Evolutionary conservation across 176 grass and related monocot species (phyloP), one percentile per base, ranked within the genome.

Genomic region (Eleusine indica): DNA sequence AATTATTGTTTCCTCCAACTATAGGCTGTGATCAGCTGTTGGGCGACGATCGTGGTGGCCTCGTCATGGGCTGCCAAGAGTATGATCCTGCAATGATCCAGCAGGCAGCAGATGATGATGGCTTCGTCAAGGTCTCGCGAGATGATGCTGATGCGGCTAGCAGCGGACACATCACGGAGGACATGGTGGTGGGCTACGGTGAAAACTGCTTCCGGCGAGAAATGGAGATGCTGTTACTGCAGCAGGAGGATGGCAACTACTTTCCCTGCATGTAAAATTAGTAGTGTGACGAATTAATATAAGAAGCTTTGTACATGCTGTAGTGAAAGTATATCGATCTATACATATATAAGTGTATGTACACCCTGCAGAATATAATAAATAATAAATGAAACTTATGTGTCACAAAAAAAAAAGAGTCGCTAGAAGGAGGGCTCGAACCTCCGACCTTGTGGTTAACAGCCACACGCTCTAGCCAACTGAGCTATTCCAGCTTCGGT

Each of bases 391-490:
- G 32, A 2, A 35, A 35, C 32, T 44, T 9, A 44, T 46, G 9
- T 46, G 9, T 9, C 9, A 46, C 44, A 1, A 46, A 46, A 9
- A 46, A 25, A 25, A 25, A 25, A 25, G 25, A 68, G 9, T 0
- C 86, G 89, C 84, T 91, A 89, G 92, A 89, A 81, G 89, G 83
- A 94, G 86, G 86, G 86, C 71, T 94, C 52, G 92, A 94, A 94
- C 89, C 92, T 91, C 86, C 84, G 89, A 91, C 92, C 92, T 94
- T 91, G 76, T 89, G 92, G 89, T 91, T 91, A 94, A 94, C 86
- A 89, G 86, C 89, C 86, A 94, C 86, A 91, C 84, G 84, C 89
- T 91, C 89, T 91, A 79, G 82, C 86, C 89, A 89, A 91, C 92
- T 91, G 84, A 94, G 86, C 92, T 94, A 94, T 83, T 94, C 89